These are phyloP conservation scores for Inonotus hispidus DNA, from an alignment of 1,284 basidiomycete species.

Conservation along the genomic window DNA sequence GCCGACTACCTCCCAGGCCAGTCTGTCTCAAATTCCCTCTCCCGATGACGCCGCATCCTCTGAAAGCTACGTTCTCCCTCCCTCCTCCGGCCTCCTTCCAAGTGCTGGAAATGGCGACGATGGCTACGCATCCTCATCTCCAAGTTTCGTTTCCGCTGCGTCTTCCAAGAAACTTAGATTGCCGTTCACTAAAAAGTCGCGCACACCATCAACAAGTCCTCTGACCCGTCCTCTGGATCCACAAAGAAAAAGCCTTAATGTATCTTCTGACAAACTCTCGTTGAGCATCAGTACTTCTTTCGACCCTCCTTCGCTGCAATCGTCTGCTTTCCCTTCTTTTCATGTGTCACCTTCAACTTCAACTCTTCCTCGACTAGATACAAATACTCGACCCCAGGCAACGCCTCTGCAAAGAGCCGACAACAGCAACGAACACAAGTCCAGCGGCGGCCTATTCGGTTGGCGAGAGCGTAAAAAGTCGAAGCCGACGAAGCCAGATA, in stretches of 20 bases:
- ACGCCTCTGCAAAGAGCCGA: constrained; percentile 6
- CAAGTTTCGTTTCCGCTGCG: constrained; percentile 13
- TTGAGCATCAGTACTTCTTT: constrained; percentile 8
- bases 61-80: constrained; percentile 17
- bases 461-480: constrained; percentile 22
- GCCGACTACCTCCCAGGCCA: constrained; percentile 12
- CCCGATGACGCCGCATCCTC: constrained; percentile 11
- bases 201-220: constrained; percentile 6
- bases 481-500: constrained; percentile 13
- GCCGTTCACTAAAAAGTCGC: constrained; percentile 15
- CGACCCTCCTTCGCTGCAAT: neutral
- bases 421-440: constrained; percentile 8
- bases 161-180: constrained; percentile 16
- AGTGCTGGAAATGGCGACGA: constrained; percentile 13
- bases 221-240: neutral
- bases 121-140: constrained; percentile 11
- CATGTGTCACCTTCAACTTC: constrained; percentile 10
- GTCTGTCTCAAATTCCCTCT: constrained; percentile 5
- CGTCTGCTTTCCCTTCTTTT: constrained; percentile 15
- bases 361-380: constrained; percentile 3
- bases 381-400: constrained; percentile 11
- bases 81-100: constrained; percentile 2
- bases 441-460: constrained; percentile 18
- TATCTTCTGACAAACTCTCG: constrained; percentile 11
- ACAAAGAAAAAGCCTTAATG: neutral